These are phyloP conservation scores for Lolium multiflorum DNA, from an alignment of 176 grass and related monocot species.

Conservation along the genomic window DNA sequence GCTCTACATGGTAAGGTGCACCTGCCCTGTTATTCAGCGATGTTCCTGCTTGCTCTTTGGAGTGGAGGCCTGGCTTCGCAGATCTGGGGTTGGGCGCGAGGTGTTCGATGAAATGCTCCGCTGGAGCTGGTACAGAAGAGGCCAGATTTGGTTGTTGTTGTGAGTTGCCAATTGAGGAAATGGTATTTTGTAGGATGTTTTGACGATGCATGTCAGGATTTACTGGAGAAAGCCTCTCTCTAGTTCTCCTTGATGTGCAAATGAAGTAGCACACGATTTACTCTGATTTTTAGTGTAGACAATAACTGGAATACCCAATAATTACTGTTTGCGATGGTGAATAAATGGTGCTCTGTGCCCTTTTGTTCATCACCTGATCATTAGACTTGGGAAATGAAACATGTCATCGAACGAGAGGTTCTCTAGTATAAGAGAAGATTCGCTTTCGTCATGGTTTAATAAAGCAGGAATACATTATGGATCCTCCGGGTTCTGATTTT, in stretches of 20 bases:
- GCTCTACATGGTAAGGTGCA: slow-evolving; percentile 70
- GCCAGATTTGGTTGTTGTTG: neutral
- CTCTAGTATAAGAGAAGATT: neutral
- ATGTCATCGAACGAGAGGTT: neutral
- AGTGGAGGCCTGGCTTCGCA: slow-evolving; percentile 3
- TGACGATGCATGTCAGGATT: neutral
- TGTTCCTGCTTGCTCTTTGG: slow-evolving; percentile 2
- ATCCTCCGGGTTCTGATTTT: neutral
- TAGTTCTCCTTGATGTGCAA: neutral
- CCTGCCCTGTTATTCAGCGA: neutral
- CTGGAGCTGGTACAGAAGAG: neutral
- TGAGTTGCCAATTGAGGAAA: neutral
- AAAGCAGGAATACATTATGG: neutral
- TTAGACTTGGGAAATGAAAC: neutral
- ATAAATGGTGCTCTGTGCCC: neutral
- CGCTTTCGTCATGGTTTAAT: slow-evolving; percentile 13
- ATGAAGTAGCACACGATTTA: slow-evolving; percentile 3
- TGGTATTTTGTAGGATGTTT: neutral
- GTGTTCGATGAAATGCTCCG: slow-evolving; percentile 61
- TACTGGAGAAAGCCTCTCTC: neutral
- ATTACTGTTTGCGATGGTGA: neutral
- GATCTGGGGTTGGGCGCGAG: slow-evolving; percentile 16
- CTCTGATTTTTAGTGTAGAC: slow-evolving; percentile 13
- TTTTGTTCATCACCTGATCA: neutral
- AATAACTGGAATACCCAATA: neutral